Base-by-base conservation (phyloP, 352 stramenopile species). In the Blastocystis sp. region DNA sequence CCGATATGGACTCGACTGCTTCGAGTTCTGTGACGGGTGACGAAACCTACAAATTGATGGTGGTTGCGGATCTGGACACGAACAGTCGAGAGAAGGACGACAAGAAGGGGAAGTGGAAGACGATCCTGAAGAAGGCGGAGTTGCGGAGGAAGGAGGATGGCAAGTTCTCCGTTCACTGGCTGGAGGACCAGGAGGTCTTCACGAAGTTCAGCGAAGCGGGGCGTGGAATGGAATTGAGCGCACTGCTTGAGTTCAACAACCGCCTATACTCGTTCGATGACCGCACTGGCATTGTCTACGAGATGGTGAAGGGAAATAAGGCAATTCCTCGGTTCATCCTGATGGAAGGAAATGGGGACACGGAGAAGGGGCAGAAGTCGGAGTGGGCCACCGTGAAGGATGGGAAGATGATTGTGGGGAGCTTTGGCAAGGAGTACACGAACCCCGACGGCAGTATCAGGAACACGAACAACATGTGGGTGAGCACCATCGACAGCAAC, bases 361-460 rank as follows among this genome's bases (percentile, higher is more conserved):
- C 94, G 14, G 93, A 95, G 74, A 99, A 99, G 91, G 96, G 96
- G 19, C 97, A 98, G 93, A 99, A 99, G 90, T 96, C 95, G 91
- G 97, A 99, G 91, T 99, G 97, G 97, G 94, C 95, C 2, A 99
- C 96, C 0, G 95, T 98, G 80, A 99, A 99, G 91, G 94, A 98
- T 91, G 95, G 92, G 52, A 93, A 98, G 90, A 91, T 99, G n/a
- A 96, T 95, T 86, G 95, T 98, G 90, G 97, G 97, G 62, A 97
- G 92, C 79, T 94, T 97, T 19, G 95, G 95, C 81, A 98, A 98
- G 90, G 94, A 97, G 90, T 97, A 94, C 89, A 97, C 94, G 0
- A 38, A 95, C 88, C 92, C 92, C 71, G 92, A 96, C 89, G 96
- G 95, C 71, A 92, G 92, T 40, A 92, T 99, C 88, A 91, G 96